Evolutionary conservation across 495 filamentous ascomycete genomes (phyloP), one percentile per base, ranked within the genome.

Genomic region (Usnea hakonensis): DNA sequence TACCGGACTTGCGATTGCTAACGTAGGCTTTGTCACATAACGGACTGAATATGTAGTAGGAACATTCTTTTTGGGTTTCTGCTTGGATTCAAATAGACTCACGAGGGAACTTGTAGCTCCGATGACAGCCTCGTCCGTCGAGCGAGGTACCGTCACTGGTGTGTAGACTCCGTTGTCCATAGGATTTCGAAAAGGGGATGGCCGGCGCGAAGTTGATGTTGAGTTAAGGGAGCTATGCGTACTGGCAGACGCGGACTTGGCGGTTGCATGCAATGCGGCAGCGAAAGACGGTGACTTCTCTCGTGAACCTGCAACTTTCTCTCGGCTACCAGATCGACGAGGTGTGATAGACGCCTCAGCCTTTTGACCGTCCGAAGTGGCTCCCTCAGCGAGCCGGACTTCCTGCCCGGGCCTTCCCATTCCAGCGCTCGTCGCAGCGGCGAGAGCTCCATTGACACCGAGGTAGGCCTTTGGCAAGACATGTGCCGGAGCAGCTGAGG

Each of bases 41-140:
- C 40, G 64, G 53, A 65, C 65, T 57, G 67, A 74, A 33, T 62
- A 38, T 11, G 35, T 48, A 19, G 40, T 38, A 56, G 58, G 57
- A 21, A 21, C 35, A 30, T 43, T n/a, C 30, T 6, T 21, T 37
- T 71, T 71, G 21, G 67, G 50, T 5, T 62, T 61, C 16, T 69
- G 58, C 58, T 72, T 74, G 21, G 68, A 62, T 71, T 89, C 86
- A 65, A 87, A 89, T 64, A 88, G 73, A 19, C 78, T 76, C 55
- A 88, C 81, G 23, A 88, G 73, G 11, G 83, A 77, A 21, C 75
- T 82, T 0, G 85, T 86, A 3, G 83, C 75, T 57, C 74, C 69
- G 26, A 85, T 83, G 5, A 83, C 75, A 0, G 73, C 76, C n/a
- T 77, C 71, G 67, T 87, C 84, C n/a, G 75, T 71, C 21, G 17